These are phyloP conservation scores for Rhizoclosmatium globosum DNA, from an alignment of 192 early-diverging fungal genomes.

Conservation along the genomic window DNA sequence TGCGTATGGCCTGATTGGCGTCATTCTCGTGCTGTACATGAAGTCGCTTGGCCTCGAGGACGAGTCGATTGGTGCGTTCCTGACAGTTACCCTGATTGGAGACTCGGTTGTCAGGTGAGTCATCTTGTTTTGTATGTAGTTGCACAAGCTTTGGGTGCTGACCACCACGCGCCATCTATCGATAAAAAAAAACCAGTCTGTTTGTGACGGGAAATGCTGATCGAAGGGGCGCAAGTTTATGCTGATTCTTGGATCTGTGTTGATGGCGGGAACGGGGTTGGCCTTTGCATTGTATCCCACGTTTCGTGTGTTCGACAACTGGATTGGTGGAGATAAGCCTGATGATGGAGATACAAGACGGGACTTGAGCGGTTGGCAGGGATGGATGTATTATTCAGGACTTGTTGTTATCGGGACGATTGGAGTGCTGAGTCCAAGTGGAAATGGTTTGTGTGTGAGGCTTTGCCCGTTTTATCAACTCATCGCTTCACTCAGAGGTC, in stretches of 20 bases:
- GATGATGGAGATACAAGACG: not conserved
- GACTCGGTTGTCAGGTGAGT: conserved; percentile 13
- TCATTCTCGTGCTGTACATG: conserved; percentile 38
- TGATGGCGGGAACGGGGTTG: conserved; percentile 34
- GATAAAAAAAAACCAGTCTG: not conserved
- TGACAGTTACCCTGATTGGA: conserved; percentile 34
- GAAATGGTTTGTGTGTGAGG: conserved; percentile 11
- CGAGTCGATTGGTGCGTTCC: conserved; percentile 12
- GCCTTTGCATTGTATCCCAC: conserved; percentile 28
- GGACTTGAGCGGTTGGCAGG: conserved; percentile 8
- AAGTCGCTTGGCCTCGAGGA: conserved; percentile 23
- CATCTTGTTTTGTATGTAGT: not conserved
- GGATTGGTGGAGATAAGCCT: not conserved
- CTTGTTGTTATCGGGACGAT: conserved; percentile 26
- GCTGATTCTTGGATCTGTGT: conserved; percentile 31
- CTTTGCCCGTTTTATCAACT: not conserved
- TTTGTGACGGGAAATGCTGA: conserved; percentile 37
- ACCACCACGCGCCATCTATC: no score
- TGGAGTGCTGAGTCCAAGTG: conserved; percentile 31
- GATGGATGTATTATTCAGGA: conserved; percentile 14
- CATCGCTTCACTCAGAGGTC: not conserved
- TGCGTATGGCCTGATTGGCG: conserved; percentile 27
- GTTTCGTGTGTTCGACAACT: not conserved
- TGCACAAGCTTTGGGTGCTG: no score
- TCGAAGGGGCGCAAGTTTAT: conserved; percentile 13